A percentile compares a stretch with the other conserved stretches of the same genome.
phyloP scores from a whole-genome alignment of 1,284 basidiomycete genomes.

The Ustilago esculenta region DNA sequence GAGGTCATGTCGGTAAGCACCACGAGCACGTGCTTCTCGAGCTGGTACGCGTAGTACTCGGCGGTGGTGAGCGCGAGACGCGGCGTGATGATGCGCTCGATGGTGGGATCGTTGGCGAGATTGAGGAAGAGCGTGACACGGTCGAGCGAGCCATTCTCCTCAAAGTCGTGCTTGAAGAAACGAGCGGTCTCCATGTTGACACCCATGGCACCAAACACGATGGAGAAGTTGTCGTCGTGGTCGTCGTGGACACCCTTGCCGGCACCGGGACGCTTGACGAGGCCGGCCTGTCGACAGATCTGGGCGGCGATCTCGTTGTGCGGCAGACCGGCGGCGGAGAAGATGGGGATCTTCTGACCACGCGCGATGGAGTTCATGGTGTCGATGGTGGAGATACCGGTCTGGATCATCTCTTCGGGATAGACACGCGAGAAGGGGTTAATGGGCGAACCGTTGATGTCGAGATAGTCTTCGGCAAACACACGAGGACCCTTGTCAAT shows the following conservation, averaged over 20 bases:
- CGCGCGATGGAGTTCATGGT: constrained; percentile 91
- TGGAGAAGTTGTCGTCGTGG: constrained; percentile 99
- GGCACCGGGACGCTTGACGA: constrained; percentile 76
- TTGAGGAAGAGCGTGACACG: constrained; percentile 99
- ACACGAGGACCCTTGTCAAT: constrained; percentile 99
- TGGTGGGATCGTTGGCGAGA: constrained; percentile 99
- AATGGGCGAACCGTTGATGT: constrained; percentile 99
- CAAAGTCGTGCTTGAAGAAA: constrained; percentile 99
- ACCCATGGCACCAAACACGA: constrained; percentile 99
- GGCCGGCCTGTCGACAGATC: constrained; percentile 98
- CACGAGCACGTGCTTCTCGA: constrained; percentile 99
- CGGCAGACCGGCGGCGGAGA: constrained; percentile 97
- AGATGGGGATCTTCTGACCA: constrained; percentile 99
- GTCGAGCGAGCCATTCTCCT: constrained; percentile 97
- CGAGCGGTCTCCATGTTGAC: constrained; percentile 99
- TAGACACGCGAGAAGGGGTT: constrained; percentile 99
- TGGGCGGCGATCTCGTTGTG: constrained; percentile 99
- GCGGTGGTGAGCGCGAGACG: constrained; percentile 97
- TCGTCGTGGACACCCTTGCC: constrained; percentile 91
- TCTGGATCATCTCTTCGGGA: constrained; percentile 99
- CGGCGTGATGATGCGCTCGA: constrained; percentile 99
- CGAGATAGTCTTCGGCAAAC: constrained; percentile 98
- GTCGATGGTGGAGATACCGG: constrained; percentile 88
- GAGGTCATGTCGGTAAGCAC: constrained; percentile 99
- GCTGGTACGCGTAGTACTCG: constrained; percentile 99